Evolutionary conservation across 805 yeast species (phyloP), one percentile per base, ranked within the genome.

Genomic region (Metschnikowia bowlesiae): DNA sequence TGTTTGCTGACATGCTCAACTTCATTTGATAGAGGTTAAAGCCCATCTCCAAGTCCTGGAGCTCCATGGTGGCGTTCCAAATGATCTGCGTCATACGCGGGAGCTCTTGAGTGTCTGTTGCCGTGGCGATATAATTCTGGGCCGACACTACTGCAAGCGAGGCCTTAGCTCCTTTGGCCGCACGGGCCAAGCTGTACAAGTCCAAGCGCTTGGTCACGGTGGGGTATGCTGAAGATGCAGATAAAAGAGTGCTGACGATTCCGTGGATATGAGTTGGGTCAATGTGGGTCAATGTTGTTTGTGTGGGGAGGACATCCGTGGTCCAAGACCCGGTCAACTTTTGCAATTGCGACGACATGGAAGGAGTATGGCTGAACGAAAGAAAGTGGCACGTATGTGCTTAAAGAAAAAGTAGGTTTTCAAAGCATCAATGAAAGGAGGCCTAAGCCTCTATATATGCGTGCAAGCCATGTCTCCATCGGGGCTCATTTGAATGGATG

Each of bases 111-210:
- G 62, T 54, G 13, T 49, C 57, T 11, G 62, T 58, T 31, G 64
- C 64, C 2, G 64, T 61, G 29, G 64, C 64, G n/a, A 61, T 51
- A 33, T 45, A 55, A 30, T 52, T 53, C 39, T 60, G 58, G 3
- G 56, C 62, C 1, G 53, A 51, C 28, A 61, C 58, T 47, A 61
- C 58, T 36, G 51, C 44, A 35, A 61, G 55, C 8, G 64, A 60
- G 7, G 64, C 64, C 47, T 50, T 39, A 13, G 63, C 64, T 2
- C 62, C 63, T 39, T 59, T 51, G 14, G 49, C 57, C 2, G 46
- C 52, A 6, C 58, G 45, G 1, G 58, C 55, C 40, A 61, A 38
- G 35, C 33, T 49, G 44, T 56, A 56, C 45, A 59, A 52, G 9
- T 57, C 60, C 9, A 46, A 29, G 13, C 39, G 37, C 35, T 53